Conservation (phyloP, 768 basidiomycete genomes). For the Panaeolus cyanescens region DNA sequence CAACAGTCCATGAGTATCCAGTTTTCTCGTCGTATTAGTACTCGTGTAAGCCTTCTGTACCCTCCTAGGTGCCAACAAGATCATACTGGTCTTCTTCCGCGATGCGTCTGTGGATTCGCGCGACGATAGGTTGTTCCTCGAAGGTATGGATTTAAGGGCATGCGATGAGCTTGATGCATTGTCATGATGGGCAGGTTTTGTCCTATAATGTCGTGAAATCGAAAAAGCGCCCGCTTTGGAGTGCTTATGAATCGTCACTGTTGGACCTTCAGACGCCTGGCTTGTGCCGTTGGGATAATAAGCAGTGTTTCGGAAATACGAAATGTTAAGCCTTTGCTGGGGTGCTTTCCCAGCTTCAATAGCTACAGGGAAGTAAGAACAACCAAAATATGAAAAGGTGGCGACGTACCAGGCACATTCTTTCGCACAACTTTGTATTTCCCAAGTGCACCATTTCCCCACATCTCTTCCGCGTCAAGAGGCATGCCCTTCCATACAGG, state of each 20-base stretch:
- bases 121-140: constrained; percentile 24
- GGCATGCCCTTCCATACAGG: constrained; percentile 49
- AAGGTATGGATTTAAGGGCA: constrained; percentile 11
- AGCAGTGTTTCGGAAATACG: constrained; percentile 50
- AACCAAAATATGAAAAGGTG: constrained; percentile 4
- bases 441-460: constrained; percentile 66
- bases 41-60: constrained; percentile 83
- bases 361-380: constrained; percentile 25
- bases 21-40: constrained; percentile 69
- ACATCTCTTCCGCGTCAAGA: constrained; percentile 60
- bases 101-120: constrained; percentile 17
- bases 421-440: constrained; percentile 61
- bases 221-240: constrained; percentile 81
- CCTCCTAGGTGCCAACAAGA: constrained; percentile 69
- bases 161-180: constrained; percentile 9
- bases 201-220: constrained; percentile 64
- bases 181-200: constrained; percentile 5
- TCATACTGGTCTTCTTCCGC: constrained; percentile 43
- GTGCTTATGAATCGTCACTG: constrained; percentile 78
- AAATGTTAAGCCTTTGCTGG: constrained; percentile 70
- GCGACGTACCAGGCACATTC: constrained; percentile 38
- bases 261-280: constrained; percentile 51
- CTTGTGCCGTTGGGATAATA: constrained; percentile 30
- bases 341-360: constrained; percentile 56
- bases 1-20: constrained; percentile 68